Percentiles rank a stretch among this genome's conserved stretches.
phyloP scores from a whole-genome alignment of 495 filamentous ascomycete genomes.

The Penicillium paxilli region DNA sequence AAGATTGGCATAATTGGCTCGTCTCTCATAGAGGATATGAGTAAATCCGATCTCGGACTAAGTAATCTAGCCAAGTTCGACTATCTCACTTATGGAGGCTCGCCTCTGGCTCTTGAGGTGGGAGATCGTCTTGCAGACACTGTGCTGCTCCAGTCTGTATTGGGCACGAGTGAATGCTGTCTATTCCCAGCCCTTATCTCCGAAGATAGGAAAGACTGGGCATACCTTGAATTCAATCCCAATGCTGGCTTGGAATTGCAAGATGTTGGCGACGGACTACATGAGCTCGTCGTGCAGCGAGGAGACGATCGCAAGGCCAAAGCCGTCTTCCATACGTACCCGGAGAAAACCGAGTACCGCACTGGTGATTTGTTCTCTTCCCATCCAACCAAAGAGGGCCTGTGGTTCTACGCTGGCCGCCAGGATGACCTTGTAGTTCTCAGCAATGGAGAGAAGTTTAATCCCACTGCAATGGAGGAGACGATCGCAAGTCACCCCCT shows the following conservation, averaged over 20 bases:
- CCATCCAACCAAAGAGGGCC: slow-evolving; percentile 13
- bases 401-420: slow-evolving; percentile 32
- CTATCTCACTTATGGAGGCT: slow-evolving; percentile 5
- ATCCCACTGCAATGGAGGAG: slow-evolving; percentile 12
- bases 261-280: slow-evolving; percentile 43
- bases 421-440: slow-evolving; percentile 39
- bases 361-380: slow-evolving; percentile 16
- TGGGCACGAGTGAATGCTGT: slow-evolving; percentile 13
- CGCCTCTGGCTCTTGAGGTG: slow-evolving; percentile 2
- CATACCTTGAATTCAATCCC: slow-evolving; percentile 48
- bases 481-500: slow-evolving; percentile 3
- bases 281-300: slow-evolving; percentile 37
- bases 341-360: slow-evolving; percentile 8
- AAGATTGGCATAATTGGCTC: neutral
- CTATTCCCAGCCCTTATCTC: slow-evolving; percentile 1
- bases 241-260: slow-evolving; percentile 39
- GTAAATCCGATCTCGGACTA: slow-evolving; percentile 4
- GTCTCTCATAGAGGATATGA: slow-evolving; percentile 6
- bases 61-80: slow-evolving; percentile 1
- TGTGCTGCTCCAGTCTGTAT: slow-evolving; percentile 6
- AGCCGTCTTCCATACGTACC: slow-evolving; percentile 13
- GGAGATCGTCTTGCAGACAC: slow-evolving; percentile 9
- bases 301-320: slow-evolving; percentile 1
- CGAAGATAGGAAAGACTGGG: slow-evolving; percentile 41
- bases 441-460: slow-evolving; percentile 15